Evolutionary conservation across 306 rosid species (phyloP), one percentile per base, ranked within the genome.

Genomic region (Lotus japonicus): DNA sequence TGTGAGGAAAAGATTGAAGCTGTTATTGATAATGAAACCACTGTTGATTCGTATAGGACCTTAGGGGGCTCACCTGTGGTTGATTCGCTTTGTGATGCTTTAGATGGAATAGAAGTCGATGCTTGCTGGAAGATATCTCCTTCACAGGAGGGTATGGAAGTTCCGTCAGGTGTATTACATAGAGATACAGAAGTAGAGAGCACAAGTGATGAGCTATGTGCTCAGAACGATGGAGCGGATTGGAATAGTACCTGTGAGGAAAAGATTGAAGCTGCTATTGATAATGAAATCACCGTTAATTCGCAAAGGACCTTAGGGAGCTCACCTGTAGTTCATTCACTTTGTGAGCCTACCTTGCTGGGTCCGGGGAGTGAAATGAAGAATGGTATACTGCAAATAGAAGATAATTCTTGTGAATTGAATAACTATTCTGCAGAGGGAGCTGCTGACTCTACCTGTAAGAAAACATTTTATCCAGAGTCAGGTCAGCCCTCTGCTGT

Each of bases 241-340:
- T 66, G 54, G 52, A 67, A 72, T 23, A 50, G 80, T 67, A 58
- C 77, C 21, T 73, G 54, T 74, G 75, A 70, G 51, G 90, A 80
- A 82, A 72, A 59, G 54, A 28, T 51, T 38, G 64, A 33, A 5
- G 80, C 73, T 63, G 72, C 71, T 80, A 78, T 63, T 79, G 86
- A 64, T 52, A 52, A 76, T 59, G 79, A 80, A 79, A 74, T 41
- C 38, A 57, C 49, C 31, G 42, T 16, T 74, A 81, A 70, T 74
- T 36, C 60, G 6, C 74, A 61, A 50, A 60, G 61, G 54, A 64
- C 63, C 68, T 58, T 53, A 70, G 83, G 68, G 75, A 69, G 69
- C 66, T 75, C 77, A 44, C 82, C 71, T 21, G 70, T 71, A 54
- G 78, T 66, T 78, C 81, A 51, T 79, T 87, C 82, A 44, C 78